Evolutionary conservation across 805 yeast species (phyloP).

Genomic region (Zygosaccharomyces siamensis): DNA sequence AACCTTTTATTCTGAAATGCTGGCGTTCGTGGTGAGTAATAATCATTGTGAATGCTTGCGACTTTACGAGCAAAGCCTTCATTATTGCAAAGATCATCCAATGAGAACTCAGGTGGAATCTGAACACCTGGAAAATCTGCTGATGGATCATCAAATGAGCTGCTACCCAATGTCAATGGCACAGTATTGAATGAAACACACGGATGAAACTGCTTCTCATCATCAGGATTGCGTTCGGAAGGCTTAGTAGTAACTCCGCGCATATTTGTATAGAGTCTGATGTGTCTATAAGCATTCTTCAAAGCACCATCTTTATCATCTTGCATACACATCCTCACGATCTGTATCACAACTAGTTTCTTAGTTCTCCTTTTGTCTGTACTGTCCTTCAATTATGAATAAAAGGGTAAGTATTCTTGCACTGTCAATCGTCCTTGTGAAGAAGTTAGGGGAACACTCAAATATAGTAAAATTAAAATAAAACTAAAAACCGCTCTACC

Average conservation of each 20-base stretch:
- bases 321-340: constrained; percentile 6
- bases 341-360: not conserved
- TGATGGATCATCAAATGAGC: constrained; percentile 18
- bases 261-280: constrained; percentile 12
- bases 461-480: too few species aligned
- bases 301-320: constrained; percentile 12
- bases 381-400: not conserved
- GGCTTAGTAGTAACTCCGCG: not conserved
- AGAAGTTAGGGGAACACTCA: too few species aligned
- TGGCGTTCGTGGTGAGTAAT: constrained; percentile 14
- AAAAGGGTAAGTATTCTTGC: too few species aligned
- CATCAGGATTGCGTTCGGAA: not conserved
- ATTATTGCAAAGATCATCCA: constrained; percentile 34
- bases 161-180: constrained; percentile 24
- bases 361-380: not conserved
- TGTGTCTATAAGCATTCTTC: constrained; percentile 16
- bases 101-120: constrained; percentile 26
- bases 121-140: constrained; percentile 28
- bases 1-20: constrained; percentile 10
- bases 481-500: too few species aligned
- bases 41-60: constrained; percentile 13
- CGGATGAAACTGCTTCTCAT: constrained; percentile 14
- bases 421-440: too few species aligned
- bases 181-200: constrained; percentile 36
- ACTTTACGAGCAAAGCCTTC: constrained; percentile 20